Percentiles rank a stretch among this genome's conserved stretches.
These are phyloP conservation scores for Hirschfeldia incana DNA, from an alignment of 345 rosid genomes.

Conservation along the genomic window DNA sequence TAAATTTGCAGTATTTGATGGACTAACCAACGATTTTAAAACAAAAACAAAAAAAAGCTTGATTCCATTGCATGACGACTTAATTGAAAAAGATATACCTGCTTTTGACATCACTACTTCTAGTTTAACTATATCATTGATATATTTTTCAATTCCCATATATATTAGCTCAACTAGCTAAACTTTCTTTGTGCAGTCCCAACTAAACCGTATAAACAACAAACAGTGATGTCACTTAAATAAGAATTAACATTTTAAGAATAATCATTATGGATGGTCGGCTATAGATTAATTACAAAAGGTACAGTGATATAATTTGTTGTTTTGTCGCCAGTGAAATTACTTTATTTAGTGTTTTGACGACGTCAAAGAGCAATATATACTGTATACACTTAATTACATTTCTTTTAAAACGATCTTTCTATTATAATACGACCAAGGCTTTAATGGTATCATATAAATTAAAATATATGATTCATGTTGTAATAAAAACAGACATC, in stretches of 20 bases:
- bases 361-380: slow-evolving; percentile 36
- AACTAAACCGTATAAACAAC: slow-evolving; percentile 9
- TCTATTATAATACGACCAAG: background rate
- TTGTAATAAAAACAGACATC: slow-evolving; percentile 19
- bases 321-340: background rate
- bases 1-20: background rate
- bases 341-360: slow-evolving; percentile 38
- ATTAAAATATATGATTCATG: background rate
- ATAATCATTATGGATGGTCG: slow-evolving; percentile 37
- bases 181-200: background rate
- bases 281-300: slow-evolving; percentile 27
- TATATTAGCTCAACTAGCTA: background rate
- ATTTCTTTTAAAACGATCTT: background rate
- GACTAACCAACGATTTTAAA: background rate
- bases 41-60: background rate
- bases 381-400: background rate
- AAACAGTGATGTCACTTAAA: slow-evolving; percentile 30
- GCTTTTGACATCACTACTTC: background rate
- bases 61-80: background rate
- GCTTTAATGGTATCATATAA: background rate
- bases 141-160: background rate
- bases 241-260: slow-evolving; percentile 29
- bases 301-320: background rate
- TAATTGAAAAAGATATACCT: background rate
- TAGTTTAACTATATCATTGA: background rate